Percentiles rank a stretch among this genome's conserved stretches.
phyloP scores from a whole-genome alignment of 2,329 filamentous ascomycete species.

The Botrytis porri region DNA sequence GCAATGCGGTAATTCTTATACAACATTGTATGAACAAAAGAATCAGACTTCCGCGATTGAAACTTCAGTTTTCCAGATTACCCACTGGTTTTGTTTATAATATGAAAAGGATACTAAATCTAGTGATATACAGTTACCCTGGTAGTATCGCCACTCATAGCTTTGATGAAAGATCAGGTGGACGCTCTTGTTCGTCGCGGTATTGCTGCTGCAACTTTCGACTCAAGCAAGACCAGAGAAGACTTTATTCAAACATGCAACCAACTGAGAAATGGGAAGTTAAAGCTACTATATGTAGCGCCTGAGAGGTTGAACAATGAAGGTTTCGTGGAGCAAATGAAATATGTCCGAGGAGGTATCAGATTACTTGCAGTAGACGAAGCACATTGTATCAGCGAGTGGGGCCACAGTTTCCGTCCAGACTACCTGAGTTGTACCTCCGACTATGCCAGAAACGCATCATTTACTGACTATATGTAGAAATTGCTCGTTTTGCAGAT shows the following conservation, averaged over 20 bases:
- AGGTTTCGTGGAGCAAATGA: constrained; percentile 55
- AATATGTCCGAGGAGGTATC: constrained; percentile 52
- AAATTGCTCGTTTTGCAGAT: constrained; percentile 52
- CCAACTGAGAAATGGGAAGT: constrained; percentile 45
- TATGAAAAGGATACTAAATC: not conserved
- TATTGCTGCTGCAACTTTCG: constrained; percentile 52
- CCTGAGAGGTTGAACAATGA: constrained; percentile 61
- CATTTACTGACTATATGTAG: constrained; percentile 23
- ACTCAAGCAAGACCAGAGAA: constrained; percentile 51
- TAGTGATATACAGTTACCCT: constrained; percentile 43
- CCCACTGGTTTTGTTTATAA: not conserved
- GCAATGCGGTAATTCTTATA: not conserved
- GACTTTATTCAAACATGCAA: constrained; percentile 44
- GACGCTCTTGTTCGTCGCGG: constrained; percentile 50
- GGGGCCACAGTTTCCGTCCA: constrained; percentile 50
- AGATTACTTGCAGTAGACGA: constrained; percentile 57
- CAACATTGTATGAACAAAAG: not conserved
- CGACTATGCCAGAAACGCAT: not conserved
- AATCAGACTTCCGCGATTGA: not conserved
- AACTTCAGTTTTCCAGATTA: not conserved
- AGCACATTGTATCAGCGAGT: constrained; percentile 58
- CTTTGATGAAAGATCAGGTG: constrained; percentile 60
- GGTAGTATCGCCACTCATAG: constrained; percentile 55
- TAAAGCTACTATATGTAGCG: constrained; percentile 56
- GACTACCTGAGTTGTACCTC: constrained; percentile 47